Conservation (phyloP, 140 eudicot species). For the Erigeron philadelphicus region DNA sequence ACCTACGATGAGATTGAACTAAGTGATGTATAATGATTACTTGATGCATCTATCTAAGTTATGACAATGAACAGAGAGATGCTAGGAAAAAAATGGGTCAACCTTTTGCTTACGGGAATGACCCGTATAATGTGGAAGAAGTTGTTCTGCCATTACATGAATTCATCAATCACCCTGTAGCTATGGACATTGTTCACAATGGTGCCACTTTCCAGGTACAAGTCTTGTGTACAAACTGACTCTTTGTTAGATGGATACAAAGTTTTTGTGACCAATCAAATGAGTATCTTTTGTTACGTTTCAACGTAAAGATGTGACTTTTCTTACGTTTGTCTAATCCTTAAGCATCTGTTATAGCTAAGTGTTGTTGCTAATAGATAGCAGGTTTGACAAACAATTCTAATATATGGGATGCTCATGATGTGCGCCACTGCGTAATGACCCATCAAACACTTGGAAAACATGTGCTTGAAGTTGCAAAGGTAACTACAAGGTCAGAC, state of each 20-base stretch:
- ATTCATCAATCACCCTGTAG: constrained; percentile 67
- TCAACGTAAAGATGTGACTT: not conserved
- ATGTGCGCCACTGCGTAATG: constrained; percentile 80
- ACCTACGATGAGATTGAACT: not conserved
- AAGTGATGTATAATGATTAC: not conserved
- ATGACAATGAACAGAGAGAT: constrained; percentile 57
- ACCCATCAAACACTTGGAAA: constrained; percentile 63
- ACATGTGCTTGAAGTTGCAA: constrained; percentile 86
- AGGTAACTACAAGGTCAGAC: constrained; percentile 49
- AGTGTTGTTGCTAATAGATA: constrained; percentile 40
- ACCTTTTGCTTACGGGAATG: constrained; percentile 34
- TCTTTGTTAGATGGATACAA: not conserved
- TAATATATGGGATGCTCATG: constrained; percentile 49
- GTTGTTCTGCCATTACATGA: constrained; percentile 71
- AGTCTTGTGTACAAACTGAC: not conserved
- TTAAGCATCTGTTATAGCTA: not conserved
- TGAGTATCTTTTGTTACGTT: constrained; percentile 1
- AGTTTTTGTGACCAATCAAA: not conserved
- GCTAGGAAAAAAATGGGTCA: constrained; percentile 44
- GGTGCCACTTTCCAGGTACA: constrained; percentile 98
- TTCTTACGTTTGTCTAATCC: too few relatives aligned
- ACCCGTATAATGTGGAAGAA: constrained; percentile 72
- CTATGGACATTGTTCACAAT: constrained; percentile 75
- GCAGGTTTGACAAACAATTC: constrained; percentile 94
- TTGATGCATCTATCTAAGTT: constrained; percentile 14